Base-by-base conservation (phyloP, 306 rosid species). In the Hippophae rhamnoides region DNA sequence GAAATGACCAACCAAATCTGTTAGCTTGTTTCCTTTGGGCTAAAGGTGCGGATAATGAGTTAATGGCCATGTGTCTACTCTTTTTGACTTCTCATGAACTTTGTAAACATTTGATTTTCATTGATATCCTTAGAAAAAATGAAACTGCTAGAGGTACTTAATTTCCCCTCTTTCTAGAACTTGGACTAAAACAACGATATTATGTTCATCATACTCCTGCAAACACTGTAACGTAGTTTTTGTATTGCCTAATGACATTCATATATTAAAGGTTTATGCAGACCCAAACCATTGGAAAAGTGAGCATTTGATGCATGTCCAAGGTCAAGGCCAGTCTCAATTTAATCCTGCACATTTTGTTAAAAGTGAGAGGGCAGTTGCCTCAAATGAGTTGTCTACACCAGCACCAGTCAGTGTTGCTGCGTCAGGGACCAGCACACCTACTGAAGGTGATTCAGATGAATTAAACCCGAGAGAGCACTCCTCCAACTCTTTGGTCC, bases 211-310 rank as follows among this genome's bases (percentile, higher is more conserved):
- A 44, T 49, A 23, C 40, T 14, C 41, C 42, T 60, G 43, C n/a
- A 46, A 13, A 45, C 49, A 9, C 42, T 41, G 51, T 52, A 50
- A 43, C 25, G 3, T 64, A 14, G 31, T 38, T 63, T 67, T 73
- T 74, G 65, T 51, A 3, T 81, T 79, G 57, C 72, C 70, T 67
- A 51, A 80, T 81, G 70, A 54, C 81, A 46, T 75, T 70, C 54
- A 49, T 73, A 74, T 78, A 62, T 68, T 83, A 62, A 81, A 88
- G 96, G 96, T 81, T 82, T 76, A 80, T 63, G 65, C 84, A 70
- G 93, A 86, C 77, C 69, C 78, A 76, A 79, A 66, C 64, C 71
- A 73, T 67, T 74, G 61, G 55, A 73, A 68, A 67, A 71, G 31
- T 67, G 86, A 85, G 50, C 78, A 73, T 58, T 78, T 81, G 70